These are phyloP conservation scores for Aspergillus egyptiacus DNA, from an alignment of 495 filamentous ascomycete species.

Conservation along the genomic window DNA sequence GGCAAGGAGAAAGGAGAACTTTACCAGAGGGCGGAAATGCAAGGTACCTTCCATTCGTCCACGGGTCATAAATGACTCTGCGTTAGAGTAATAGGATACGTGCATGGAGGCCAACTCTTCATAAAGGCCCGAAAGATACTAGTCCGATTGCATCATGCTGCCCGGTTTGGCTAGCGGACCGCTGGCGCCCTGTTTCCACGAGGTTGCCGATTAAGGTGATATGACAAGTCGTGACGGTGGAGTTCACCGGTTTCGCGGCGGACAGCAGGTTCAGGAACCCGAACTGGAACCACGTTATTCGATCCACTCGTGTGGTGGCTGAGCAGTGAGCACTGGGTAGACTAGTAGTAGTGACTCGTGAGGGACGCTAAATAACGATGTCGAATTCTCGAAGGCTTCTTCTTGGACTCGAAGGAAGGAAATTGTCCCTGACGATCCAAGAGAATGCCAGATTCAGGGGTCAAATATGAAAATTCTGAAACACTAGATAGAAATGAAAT, in stretches of 20 bases:
- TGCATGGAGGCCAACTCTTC: conserved; percentile 3
- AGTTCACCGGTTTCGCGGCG: neutral
- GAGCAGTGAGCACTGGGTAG: too few species aligned
- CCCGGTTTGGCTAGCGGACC: neutral
- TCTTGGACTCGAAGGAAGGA: conserved; percentile 11
- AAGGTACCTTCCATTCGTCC: conserved; percentile 16
- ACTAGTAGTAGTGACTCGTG: conserved; percentile 12
- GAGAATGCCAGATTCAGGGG: conserved; percentile 11
- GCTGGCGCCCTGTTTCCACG: conserved; percentile 8
- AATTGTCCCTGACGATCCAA: conserved; percentile 15
- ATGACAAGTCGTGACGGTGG: conserved; percentile 22
- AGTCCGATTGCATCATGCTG: too few species aligned
- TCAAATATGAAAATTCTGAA: too few species aligned
- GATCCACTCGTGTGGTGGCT: too few species aligned
- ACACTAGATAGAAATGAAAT: too few species aligned
- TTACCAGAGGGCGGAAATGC: conserved; percentile 7
- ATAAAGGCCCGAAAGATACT: too few species aligned
- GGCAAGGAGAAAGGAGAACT: neutral
- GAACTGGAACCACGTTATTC: conserved; percentile 5
- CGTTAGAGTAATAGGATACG: conserved; percentile 5
- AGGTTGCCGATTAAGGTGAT: conserved; percentile 12
- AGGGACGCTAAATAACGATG: conserved; percentile 8
- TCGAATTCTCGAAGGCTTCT: conserved; percentile 14
- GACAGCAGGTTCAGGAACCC: conserved; percentile 1
- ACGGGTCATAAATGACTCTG: conserved; percentile 9